Base-by-base conservation (phyloP, 2,329 filamentous ascomycete genomes). In the Colletotrichum musicola region DNA sequence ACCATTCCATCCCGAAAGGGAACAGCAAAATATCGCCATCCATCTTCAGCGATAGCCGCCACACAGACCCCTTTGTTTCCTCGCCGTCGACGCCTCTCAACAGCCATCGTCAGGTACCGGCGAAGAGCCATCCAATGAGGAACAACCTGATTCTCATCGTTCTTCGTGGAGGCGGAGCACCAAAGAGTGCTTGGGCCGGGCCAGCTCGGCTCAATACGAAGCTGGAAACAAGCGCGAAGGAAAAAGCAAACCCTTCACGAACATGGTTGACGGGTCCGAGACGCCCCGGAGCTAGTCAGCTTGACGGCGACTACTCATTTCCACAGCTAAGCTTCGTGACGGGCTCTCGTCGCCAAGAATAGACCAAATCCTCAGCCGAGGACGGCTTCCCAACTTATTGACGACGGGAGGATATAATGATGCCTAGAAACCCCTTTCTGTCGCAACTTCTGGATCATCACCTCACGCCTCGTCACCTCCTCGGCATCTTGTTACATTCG, bases 21-120 rank as follows among this genome's bases (percentile, higher is more conserved):
- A 14, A 44, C 4, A 18, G 10, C 4, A 38, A 30, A 38, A 10
- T 25, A 25, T 25, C 22, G 22, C 6, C 22, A 22, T n/a, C 22
- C 7, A 10, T 6, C n/a, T 55, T 25, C 4, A 7, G 22, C 40
- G 16, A 20, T 10, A 49, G 27, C n/a, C 53, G 30, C n/a, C 54
- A 59, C 61, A 64, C 65, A 44, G 65, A 55, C 62, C 54, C 55
- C 61, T 50, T 60, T 56, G 65, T 50, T 60, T 65, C 12, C 55
- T 56, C 54, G 16, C 62, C 54, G 55, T 42, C 49, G 55, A 46
- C 55, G 65, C 55, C 62, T 51, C 62, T 22, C 42, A 55, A 3
- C 35, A 60, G 30, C 55, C 62, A 50, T 42, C 49, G 3, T 44
- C 14, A 42, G 35, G 30, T 30, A 20, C 30, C 42, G 30, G 18